These are phyloP conservation scores for Conticribra weissflogii DNA, from an alignment of 108 stramenopile genomes.

Conservation along the genomic window DNA sequence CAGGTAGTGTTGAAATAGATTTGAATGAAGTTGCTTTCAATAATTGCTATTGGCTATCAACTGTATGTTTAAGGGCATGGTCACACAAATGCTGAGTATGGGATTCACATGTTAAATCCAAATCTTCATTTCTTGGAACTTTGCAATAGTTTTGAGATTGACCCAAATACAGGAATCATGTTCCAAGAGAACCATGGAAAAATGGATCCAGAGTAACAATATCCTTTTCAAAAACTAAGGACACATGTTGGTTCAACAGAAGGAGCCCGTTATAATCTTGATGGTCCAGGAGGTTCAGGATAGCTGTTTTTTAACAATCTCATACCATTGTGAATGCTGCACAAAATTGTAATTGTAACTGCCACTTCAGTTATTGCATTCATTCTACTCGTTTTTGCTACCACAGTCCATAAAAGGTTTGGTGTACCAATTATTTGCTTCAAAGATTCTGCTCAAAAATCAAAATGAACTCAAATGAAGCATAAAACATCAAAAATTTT, in stretches of 20 bases:
- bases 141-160: too few species aligned
- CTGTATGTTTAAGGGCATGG: too few species aligned
- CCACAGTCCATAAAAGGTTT: constrained; percentile 13
- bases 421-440: background rate
- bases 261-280: background rate
- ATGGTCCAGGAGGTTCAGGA: background rate
- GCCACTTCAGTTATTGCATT: constrained; percentile 14
- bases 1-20: too few species aligned
- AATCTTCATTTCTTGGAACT: too few species aligned
- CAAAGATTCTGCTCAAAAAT: constrained; percentile 13
- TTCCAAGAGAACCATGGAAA: background rate
- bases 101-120: too few species aligned
- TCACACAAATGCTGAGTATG: too few species aligned
- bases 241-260: background rate
- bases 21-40: too few species aligned
- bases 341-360: constrained; percentile 3
- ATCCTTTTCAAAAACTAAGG: background rate
- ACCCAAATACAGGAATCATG: too few species aligned
- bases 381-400: constrained; percentile 2
- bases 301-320: constrained; percentile 6
- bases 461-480: background rate
- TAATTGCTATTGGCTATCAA: too few species aligned
- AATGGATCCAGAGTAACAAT: background rate
- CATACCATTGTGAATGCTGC: background rate
- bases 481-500: constrained; percentile 1